Conservation (phyloP, 495 filamentous ascomycete species). For the Tuber magnatum region DNA sequence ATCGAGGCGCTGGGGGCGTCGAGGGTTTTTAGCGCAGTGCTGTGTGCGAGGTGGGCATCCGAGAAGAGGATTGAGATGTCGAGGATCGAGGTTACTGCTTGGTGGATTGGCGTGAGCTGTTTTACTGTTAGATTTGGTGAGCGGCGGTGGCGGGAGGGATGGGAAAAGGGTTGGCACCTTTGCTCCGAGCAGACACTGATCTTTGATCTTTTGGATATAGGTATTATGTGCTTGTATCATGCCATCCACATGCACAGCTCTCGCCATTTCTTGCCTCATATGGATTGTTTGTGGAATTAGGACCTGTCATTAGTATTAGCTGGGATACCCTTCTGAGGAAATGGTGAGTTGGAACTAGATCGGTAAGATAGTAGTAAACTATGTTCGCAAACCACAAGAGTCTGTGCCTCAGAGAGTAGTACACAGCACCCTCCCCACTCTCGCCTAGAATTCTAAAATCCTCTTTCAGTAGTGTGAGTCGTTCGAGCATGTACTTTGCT, state of each 20-base stretch:
- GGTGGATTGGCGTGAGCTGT: constrained; percentile 54
- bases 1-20: constrained; percentile 36
- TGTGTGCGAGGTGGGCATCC: constrained; percentile 43
- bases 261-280: constrained; percentile 51
- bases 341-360: constrained; percentile 44
- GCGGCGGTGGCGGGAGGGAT: constrained; percentile 8
- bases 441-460: constrained; percentile 4
- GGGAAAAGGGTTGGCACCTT: constrained; percentile 39
- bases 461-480: constrained; percentile 47
- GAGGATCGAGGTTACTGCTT: constrained; percentile 59
- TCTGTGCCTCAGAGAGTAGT: constrained; percentile 61
- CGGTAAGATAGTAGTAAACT: constrained; percentile 66
- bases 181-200: constrained; percentile 59
- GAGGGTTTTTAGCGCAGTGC: constrained; percentile 43
- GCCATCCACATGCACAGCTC: constrained; percentile 66
- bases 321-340: neutral
- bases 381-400: constrained; percentile 73
- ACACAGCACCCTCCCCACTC: constrained; percentile 40
- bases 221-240: constrained; percentile 65
- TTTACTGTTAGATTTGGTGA: neutral
- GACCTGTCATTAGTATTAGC: constrained; percentile 39
- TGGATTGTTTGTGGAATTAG: constrained; percentile 52
- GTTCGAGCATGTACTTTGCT: constrained; percentile 61
- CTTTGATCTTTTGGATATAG: constrained; percentile 56
- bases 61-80: constrained; percentile 51